Evolutionary conservation across 441 rosid genomes (phyloP), one percentile per base, ranked within the genome.

Genomic region (Metrosideros polymorpha): DNA sequence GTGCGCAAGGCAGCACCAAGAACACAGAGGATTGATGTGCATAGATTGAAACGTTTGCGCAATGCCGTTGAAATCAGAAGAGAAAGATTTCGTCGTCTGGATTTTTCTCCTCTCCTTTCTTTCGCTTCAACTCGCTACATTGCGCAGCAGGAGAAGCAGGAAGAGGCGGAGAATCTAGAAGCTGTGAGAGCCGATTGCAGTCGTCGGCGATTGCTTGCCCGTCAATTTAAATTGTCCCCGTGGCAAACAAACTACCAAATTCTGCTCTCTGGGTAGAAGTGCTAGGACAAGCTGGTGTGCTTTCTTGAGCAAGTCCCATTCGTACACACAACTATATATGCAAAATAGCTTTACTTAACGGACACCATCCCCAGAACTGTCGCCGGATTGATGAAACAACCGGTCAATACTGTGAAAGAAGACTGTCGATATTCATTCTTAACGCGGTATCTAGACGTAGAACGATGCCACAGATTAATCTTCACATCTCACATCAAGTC

Each of bases 221-320:
- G 35, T 0, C 0, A 9, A 63, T 63, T 63, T 18, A 13, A 63
- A 18, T 0, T 18, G 76, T 32, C 43, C 76, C 43, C 2, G 12
- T 32, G 45, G 43, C 76, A 32, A 66, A 61, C n/a, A 22, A 24
- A 45, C 27, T 32, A 6, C 43, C 77, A 0, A 4, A 19, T 66
- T 66, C 77, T 18, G 45, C 77, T 66, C 6, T 9, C 27, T 18
- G 45, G 77, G 77, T 32, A 66, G 45, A 66, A 66, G 77, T 66
- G 45, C 77, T 19, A 66, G 27, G 25, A 9, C 43, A 66, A 66
- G 45, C 77, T 63, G 12, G 4, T 32, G 13, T 32, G 76, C 25
- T 63, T 63, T 63, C 76, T 63, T 32, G 76, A 18, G 14, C 76
- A 63, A 63, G 45, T 30, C 43, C 76, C 76, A 4, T 19, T 63